Evolutionary conservation across 768 basidiomycete species (phyloP), one percentile per base, ranked within the genome.

Genomic region (Russula brevipes): DNA sequence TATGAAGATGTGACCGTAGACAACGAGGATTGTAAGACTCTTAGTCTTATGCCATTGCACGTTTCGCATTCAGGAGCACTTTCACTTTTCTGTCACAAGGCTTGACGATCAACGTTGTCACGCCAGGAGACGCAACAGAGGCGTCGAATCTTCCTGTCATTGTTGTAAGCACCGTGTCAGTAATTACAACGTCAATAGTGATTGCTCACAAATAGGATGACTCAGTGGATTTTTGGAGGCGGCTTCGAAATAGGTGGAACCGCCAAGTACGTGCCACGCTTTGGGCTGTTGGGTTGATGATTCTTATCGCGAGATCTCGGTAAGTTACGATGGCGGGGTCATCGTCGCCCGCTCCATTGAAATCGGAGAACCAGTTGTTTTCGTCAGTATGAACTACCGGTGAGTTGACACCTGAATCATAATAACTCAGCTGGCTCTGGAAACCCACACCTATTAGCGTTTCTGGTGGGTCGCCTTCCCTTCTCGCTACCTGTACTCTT

Each of bases 331-430:
- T 47, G 65, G 65, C 3, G 41, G n/a, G 14, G 3, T 38, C 5
- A 16, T 68, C 24, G 67, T 68, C 12, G 4, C 33, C 0, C 59
- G 67, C 24, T 68, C 65, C 7, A 36, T 68, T 12, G 24, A 19
- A 24, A 58, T 66, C 5, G 36, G 55, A 50, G 30, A 62, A 17
- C 67, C 67, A 0, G 16, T 66, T 12, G 51, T 68, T 33, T 68
- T 63, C 17, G 67, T 68, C 36, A 63, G 61, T 36, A 66, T 66
- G 59, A 66, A 63, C 55, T 63, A 68, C 35, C 61, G 67, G 67
- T 68, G 46, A 59, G 65, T 58, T 1, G 17, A 14, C 10, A 1
- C 5, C 50, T 11, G 1, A 51, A 12, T 14, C 24, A 39, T 35
- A 49, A 39, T 24, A 19, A 19, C 46, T n/a, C n/a, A n/a, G n/a